phyloP scores from a whole-genome alignment of 2,329 filamentous ascomycete genomes.

The Camptophora hylomeconis region DNA sequence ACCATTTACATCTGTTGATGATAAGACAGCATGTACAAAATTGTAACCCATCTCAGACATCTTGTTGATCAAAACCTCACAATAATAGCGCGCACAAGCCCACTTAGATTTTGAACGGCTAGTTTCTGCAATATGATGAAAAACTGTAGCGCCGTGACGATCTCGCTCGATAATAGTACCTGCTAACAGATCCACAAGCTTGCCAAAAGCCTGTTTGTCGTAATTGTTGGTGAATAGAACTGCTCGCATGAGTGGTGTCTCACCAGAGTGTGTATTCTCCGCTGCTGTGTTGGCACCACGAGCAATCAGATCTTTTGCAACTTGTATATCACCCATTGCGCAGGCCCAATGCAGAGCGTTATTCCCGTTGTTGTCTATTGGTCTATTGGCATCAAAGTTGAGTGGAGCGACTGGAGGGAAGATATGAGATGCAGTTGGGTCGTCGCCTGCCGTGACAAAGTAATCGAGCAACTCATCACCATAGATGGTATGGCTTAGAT shows the following conservation, averaged over 20 bases:
- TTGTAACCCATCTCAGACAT: constrained; percentile 66
- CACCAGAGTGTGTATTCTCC: constrained; percentile 60
- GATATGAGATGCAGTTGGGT: constrained; percentile 46
- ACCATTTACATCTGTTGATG: constrained; percentile 70
- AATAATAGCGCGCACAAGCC: constrained; percentile 81
- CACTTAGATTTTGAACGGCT: constrained; percentile 78
- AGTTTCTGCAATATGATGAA: constrained; percentile 86
- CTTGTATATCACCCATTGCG: constrained; percentile 89
- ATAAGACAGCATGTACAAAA: constrained; percentile 64
- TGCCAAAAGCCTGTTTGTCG: constrained; percentile 82
- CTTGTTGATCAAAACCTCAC: constrained; percentile 80
- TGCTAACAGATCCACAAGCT: constrained; percentile 69
- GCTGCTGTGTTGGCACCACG: constrained; percentile 68
- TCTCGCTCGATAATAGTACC: constrained; percentile 71
- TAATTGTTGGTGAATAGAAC: constrained; percentile 96
- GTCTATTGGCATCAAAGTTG: constrained; percentile 76
- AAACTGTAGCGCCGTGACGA: constrained; percentile 70
- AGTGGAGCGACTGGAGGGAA: constrained; percentile 64
- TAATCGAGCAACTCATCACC: constrained; percentile 91
- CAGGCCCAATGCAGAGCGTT: constrained; percentile 94
- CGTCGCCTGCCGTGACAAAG: constrained; percentile 76
- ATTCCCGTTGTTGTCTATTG: constrained; percentile 87
- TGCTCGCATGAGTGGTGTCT: constrained; percentile 87
- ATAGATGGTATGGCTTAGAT: constrained; percentile 80
- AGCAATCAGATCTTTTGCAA: constrained; percentile 74